These are phyloP conservation scores for Lipomyces yamanashiensis DNA, from an alignment of 805 yeast genomes.

Conservation along the genomic window DNA sequence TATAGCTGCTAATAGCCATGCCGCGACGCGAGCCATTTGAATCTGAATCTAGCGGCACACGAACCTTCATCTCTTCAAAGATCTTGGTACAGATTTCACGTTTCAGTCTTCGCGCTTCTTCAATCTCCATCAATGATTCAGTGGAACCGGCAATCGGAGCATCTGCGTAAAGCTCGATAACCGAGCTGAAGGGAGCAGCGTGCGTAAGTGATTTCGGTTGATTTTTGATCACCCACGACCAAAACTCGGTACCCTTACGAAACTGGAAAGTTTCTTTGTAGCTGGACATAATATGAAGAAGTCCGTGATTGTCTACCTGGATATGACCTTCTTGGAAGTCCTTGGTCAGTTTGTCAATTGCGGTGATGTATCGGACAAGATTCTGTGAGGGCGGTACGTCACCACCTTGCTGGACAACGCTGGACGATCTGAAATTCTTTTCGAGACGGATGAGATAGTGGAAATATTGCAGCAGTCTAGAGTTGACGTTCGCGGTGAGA, in stretches of 20 bases:
- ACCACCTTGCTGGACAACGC: constrained; percentile 3
- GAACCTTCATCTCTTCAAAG: not conserved
- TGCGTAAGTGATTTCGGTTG: not conserved
- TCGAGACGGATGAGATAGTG: constrained; percentile 6
- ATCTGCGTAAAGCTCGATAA: constrained; percentile 25
- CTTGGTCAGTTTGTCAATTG: constrained; percentile 2
- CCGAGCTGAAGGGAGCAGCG: constrained; percentile 15
- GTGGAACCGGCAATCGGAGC: constrained; percentile 8
- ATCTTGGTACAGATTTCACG: not conserved
- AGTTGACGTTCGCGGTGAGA: not conserved
- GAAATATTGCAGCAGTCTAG: not conserved
- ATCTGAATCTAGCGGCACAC: not conserved
- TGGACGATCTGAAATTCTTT: not conserved
- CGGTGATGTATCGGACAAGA: not conserved
- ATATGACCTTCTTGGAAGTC: not conserved
- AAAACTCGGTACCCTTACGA: constrained; percentile 11
- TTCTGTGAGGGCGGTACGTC: not conserved
- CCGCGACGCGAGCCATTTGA: no score
- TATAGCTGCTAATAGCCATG: constrained; percentile 1
- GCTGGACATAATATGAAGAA: constrained; percentile 12
- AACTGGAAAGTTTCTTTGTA: constrained; percentile 16
- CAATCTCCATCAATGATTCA: not conserved
- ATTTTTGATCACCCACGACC: constrained; percentile 14
- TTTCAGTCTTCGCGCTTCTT: not conserved
- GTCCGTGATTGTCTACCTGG: not conserved